Evolutionary conservation across 2,329 filamentous ascomycete species (phyloP).

Genomic region (Aspergillus tanneri): DNA sequence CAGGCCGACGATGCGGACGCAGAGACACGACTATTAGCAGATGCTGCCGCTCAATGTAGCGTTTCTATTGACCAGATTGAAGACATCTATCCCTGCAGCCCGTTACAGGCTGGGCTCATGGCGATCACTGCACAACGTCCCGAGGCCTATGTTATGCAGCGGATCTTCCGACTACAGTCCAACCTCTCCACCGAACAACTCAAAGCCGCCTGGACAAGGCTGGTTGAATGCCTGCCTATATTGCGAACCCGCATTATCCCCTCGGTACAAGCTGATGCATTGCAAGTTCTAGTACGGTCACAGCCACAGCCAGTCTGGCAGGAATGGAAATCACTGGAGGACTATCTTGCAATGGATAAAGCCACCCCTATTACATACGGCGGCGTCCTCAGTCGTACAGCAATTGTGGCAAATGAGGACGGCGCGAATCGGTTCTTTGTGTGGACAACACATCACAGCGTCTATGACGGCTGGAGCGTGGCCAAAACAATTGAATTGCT

Average conservation of each 20-base stretch:
- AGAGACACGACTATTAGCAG: no score
- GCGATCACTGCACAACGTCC: slow-evolving; percentile 32
- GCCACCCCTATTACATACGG: slow-evolving; percentile 1
- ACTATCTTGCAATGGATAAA: slow-evolving; percentile 1
- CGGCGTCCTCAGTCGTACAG: slow-evolving; percentile 6
- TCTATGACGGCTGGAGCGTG: slow-evolving; percentile 15
- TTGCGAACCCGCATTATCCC: slow-evolving; percentile 44
- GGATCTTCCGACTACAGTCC: slow-evolving; percentile 33
- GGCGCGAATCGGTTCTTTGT: slow-evolving; percentile 4
- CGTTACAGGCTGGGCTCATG: slow-evolving; percentile 23
- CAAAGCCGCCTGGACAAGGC: slow-evolving; percentile 39
- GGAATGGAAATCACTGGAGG: slow-evolving; percentile 4
- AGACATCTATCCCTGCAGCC: slow-evolving; percentile 34
- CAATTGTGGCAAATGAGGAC: not conserved
- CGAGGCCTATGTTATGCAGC: slow-evolving; percentile 42
- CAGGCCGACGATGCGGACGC: no score
- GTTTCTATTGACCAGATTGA: slow-evolving; percentile 22
- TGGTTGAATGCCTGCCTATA: slow-evolving; percentile 37
- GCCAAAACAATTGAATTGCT: slow-evolving; percentile 8
- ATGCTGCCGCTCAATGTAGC: slow-evolving; percentile 18
- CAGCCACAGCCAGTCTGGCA: slow-evolving; percentile 22
- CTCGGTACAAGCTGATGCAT: slow-evolving; percentile 12
- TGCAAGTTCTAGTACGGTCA: slow-evolving; percentile 28
- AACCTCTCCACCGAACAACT: no score
- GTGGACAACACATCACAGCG: slow-evolving; percentile 11